Evolutionary conservation across 2,329 filamentous ascomycete genomes (phyloP).

Genomic region (Pseudogymnoascus sp.): DNA sequence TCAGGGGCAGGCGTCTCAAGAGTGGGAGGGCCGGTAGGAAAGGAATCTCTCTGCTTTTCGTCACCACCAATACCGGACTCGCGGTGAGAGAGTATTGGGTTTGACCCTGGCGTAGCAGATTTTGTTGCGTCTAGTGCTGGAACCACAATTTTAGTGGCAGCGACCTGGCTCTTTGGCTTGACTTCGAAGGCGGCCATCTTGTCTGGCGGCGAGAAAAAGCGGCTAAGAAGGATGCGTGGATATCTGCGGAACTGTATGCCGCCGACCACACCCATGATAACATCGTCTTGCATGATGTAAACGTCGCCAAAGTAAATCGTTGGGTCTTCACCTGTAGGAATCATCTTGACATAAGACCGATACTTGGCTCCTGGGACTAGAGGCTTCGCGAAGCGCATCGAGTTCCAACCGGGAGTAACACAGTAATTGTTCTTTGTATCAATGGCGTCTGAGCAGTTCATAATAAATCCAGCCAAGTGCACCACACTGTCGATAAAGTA

Average conservation of each 20-base stretch:
- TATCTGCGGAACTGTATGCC: slow-evolving; percentile 32
- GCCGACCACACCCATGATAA: slow-evolving; percentile 27
- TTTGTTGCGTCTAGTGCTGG: background rate
- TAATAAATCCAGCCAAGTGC: slow-evolving; percentile 17
- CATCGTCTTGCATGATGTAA: slow-evolving; percentile 28
- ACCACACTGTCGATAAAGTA: slow-evolving; percentile 17
- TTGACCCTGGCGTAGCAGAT: background rate
- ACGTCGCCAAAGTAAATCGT: slow-evolving; percentile 29
- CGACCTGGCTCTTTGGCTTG: background rate
- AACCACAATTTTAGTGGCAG: background rate
- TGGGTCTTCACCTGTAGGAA: slow-evolving; percentile 24
- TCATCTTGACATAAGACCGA: slow-evolving; percentile 21
- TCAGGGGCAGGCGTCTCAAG: background rate
- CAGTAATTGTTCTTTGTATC: slow-evolving; percentile 21
- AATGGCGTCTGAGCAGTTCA: slow-evolving; percentile 19
- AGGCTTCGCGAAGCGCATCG: slow-evolving; percentile 18
- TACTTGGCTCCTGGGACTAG: slow-evolving; percentile 18
- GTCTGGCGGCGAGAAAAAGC: slow-evolving; percentile 33
- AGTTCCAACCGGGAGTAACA: slow-evolving; percentile 23
- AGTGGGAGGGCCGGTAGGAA: slow-evolving; percentile 40
- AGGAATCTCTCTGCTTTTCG: slow-evolving; percentile 55
- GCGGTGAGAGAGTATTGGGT: background rate
- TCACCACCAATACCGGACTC: background rate
- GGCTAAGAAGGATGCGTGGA: slow-evolving; percentile 30
- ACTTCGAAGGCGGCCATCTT: slow-evolving; percentile 8